Evolutionary conservation across 2,329 filamentous ascomycete species (phyloP).

Genomic region (Trichoderma breve): DNA sequence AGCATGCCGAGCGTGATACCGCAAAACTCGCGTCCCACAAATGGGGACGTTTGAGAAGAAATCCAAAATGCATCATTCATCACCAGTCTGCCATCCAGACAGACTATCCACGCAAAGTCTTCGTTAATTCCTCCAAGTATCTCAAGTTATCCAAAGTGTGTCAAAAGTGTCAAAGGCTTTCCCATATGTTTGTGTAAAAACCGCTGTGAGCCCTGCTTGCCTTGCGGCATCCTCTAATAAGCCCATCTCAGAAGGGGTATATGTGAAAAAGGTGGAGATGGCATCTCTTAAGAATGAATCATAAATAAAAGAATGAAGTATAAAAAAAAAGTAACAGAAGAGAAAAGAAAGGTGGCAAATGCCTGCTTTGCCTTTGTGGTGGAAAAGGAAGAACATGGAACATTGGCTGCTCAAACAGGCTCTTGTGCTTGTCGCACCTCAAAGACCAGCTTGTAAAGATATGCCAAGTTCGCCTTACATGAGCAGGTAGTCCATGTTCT

Average conservation of each 20-base stretch:
- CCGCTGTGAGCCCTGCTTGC: conserved; percentile 26
- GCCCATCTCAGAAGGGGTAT: conserved; percentile 37
- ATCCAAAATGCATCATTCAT: conserved; percentile 10
- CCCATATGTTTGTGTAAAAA: conserved; percentile 27
- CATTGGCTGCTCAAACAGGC: conserved; percentile 21
- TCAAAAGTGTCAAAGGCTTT: conserved; percentile 26
- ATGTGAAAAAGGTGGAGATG: conserved; percentile 19
- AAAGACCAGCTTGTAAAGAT: conserved; percentile 40
- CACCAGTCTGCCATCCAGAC: conserved; percentile 18
- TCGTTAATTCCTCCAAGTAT: not conserved
- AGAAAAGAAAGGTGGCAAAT: conserved; percentile 21
- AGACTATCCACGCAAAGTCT: not conserved
- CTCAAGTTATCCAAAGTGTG: conserved; percentile 21
- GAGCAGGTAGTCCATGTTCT: conserved; percentile 88
- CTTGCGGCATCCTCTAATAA: conserved; percentile 43
- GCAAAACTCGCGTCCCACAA: conserved; percentile 6
- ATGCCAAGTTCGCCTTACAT: conserved; percentile 54
- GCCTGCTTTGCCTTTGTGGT: conserved; percentile 13
- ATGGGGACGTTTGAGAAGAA: not conserved
- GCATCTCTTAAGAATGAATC: conserved; percentile 29
- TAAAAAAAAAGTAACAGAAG: conserved; percentile 27
- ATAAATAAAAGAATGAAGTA: conserved; percentile 26
- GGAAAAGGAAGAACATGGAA: conserved; percentile 8
- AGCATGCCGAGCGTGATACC: conserved; percentile 14
- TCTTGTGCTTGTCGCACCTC: conserved; percentile 27